A percentile compares a stretch with the other conserved stretches of the same genome.
Conservation (phyloP, 495 filamentous ascomycete species). For the Aspergillus nanangensis region DNA sequence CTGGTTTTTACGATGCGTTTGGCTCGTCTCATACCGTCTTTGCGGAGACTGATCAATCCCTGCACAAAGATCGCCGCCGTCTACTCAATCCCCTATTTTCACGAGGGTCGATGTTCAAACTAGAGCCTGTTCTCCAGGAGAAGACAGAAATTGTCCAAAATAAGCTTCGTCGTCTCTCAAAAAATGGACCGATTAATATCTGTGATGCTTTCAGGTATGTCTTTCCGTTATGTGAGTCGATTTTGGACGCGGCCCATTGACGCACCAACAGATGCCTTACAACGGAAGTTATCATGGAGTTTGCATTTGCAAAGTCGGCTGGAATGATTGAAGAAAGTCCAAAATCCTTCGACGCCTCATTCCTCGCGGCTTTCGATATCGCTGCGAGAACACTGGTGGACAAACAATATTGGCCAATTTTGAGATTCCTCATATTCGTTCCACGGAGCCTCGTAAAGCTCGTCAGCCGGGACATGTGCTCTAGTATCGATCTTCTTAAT, state of each 20-base stretch:
- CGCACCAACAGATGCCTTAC: conserved; percentile 3
- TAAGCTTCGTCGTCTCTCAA: background rate
- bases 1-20: conserved; percentile 4
- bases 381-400: background rate
- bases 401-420: background rate
- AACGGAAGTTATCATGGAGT: conserved; percentile 5
- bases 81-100: conserved; percentile 6
- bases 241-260: too few relatives aligned
- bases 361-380: background rate
- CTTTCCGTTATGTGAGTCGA: too few relatives aligned
- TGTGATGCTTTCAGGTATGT: conserved; percentile 5
- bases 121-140: conserved; percentile 4
- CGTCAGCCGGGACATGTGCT: too few relatives aligned
- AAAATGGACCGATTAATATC: background rate
- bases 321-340: background rate
- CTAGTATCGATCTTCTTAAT: too few relatives aligned
- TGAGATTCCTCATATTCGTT: too few relatives aligned
- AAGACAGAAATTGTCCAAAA: background rate
- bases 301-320: conserved; percentile 3
- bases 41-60: background rate
- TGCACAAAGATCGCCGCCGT: conserved; percentile 4
- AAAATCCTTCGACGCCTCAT: background rate
- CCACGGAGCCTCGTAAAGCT: background rate
- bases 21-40: conserved; percentile 4
- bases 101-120: conserved; percentile 1